A percentile compares a stretch with the other conserved stretches of the same genome.
Conservation (phyloP, 2,329 filamentous ascomycete genomes). For the Colletotrichum cuscutae region DNA sequence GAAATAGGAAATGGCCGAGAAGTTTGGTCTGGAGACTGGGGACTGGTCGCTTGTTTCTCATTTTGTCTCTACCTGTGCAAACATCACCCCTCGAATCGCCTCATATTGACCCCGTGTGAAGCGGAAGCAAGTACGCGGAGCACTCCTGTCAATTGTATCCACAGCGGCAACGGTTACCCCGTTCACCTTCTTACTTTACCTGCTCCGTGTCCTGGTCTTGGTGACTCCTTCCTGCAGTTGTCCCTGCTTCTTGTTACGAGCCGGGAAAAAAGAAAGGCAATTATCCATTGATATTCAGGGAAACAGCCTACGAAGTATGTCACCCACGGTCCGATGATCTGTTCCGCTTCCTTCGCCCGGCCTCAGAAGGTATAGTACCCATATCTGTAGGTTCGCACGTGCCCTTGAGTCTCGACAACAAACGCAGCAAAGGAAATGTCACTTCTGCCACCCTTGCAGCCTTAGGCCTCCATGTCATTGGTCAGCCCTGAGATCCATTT, state of each 20-base stretch:
- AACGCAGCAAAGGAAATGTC: background rate
- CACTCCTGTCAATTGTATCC: background rate
- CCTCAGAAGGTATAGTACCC: background rate
- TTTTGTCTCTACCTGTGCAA: conserved; percentile 13
- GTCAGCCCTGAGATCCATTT: background rate
- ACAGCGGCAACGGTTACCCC: background rate
- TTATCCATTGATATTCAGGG: no score
- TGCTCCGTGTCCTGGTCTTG: conserved; percentile 9
- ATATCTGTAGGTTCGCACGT: no score
- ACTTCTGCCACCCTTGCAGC: background rate
- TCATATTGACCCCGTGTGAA: background rate
- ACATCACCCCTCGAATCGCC: conserved; percentile 1
- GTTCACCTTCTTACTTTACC: background rate
- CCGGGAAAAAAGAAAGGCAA: background rate
- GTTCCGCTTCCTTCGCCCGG: background rate
- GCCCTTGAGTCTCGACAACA: background rate
- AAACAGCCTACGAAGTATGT: background rate
- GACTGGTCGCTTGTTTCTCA: conserved; percentile 13
- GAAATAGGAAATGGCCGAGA: conserved; percentile 23
- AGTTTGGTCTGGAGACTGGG: background rate
- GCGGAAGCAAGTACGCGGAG: background rate
- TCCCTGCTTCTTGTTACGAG: background rate
- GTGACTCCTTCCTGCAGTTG: conserved; percentile 9
- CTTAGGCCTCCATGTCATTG: conserved; percentile 14
- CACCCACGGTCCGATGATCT: no score